Conservation (phyloP, 331 rosid species). For the Prunus yedoensis region DNA sequence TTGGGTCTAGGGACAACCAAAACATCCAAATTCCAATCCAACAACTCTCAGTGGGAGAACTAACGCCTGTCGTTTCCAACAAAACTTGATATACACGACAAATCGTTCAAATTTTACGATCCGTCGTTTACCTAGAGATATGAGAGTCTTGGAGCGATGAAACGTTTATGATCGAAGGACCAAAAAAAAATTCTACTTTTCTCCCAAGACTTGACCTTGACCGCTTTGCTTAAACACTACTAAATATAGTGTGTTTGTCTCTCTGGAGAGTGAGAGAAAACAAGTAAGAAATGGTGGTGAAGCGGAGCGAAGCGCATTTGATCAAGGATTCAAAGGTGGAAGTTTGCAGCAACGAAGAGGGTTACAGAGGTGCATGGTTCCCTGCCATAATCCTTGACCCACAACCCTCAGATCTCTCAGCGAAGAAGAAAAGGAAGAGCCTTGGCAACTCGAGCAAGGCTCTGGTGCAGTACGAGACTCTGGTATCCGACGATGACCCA, state of each 20-base stretch:
- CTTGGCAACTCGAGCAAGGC: not conserved
- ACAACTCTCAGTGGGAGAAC: too few relatives aligned
- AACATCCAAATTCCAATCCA: too few relatives aligned
- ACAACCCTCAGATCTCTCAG: not conserved
- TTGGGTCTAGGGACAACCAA: too few relatives aligned
- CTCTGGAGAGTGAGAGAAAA: not conserved
- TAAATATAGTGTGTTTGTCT: not conserved
- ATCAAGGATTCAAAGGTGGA: not conserved
- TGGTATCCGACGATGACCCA: not conserved
- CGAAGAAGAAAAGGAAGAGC: conserved; percentile 1
- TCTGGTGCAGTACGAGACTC: conserved; percentile 5
- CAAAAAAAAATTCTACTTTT: too few relatives aligned
- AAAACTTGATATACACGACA: too few relatives aligned
- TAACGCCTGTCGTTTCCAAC: too few relatives aligned
- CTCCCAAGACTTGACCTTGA: too few relatives aligned
- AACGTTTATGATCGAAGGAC: too few relatives aligned
- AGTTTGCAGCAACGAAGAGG: conserved; percentile 6
- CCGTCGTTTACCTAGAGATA: too few relatives aligned
- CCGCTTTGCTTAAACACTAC: too few relatives aligned
- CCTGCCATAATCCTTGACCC: conserved; percentile 9
- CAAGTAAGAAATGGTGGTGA: not conserved
- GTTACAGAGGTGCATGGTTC: conserved; percentile 7
- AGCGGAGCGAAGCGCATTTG: not conserved
- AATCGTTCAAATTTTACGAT: too few relatives aligned
- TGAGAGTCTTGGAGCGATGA: too few relatives aligned